Evolutionary conservation across 108 stramenopile species (phyloP).

Genomic region (Fragilariopsis cylindrus): DNA sequence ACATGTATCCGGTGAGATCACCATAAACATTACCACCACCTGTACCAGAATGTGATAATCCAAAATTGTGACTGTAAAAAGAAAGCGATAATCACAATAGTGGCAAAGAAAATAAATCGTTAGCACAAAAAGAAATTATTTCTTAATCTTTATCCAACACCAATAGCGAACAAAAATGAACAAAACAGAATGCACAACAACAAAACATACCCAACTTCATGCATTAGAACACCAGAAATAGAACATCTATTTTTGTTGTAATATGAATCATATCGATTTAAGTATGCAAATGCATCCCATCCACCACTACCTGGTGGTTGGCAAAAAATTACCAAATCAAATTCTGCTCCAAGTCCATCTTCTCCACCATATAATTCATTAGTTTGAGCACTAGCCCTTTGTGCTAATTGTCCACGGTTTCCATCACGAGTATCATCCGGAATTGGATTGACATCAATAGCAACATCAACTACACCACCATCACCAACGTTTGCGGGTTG

Average conservation of each 20-base stretch:
- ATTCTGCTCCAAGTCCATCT: background rate
- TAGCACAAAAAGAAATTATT: no score
- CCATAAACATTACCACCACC: slow-evolving; percentile 38
- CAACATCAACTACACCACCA: background rate
- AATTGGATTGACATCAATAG: background rate
- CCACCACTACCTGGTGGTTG: background rate
- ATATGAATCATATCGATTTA: slow-evolving; percentile 31
- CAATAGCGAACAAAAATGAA: no score
- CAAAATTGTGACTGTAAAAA: background rate
- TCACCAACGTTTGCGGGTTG: background rate
- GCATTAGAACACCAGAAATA: slow-evolving; percentile 48
- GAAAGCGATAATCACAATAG: no score
- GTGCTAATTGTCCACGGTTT: no score
- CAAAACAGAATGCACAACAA: no score
- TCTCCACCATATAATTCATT: background rate
- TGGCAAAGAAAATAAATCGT: no score
- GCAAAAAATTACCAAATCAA: slow-evolving; percentile 2
- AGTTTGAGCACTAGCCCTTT: background rate
- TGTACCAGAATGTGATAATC: background rate
- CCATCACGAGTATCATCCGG: background rate
- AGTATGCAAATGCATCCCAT: slow-evolving; percentile 26
- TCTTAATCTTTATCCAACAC: no score
- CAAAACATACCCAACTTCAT: slow-evolving; percentile 47
- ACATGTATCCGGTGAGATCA: slow-evolving; percentile 55
- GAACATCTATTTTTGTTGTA: slow-evolving; percentile 63